Conservation (phyloP, 805 yeast species). For the Starmerella khaoyaiensis region DNA sequence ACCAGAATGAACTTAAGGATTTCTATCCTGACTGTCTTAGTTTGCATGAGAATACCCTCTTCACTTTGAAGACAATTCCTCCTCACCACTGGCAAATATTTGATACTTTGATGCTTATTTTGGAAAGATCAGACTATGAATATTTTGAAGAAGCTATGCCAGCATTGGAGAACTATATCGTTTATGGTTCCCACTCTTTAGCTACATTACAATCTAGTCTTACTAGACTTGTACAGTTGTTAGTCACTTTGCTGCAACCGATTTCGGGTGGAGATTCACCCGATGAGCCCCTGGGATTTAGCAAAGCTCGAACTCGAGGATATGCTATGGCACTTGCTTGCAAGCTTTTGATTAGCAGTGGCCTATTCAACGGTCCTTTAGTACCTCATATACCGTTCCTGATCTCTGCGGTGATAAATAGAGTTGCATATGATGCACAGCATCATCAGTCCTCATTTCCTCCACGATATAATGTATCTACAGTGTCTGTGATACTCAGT, state of each 20-base stretch:
- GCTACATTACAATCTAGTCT: constrained; percentile 31
- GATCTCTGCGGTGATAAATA: constrained; percentile 7
- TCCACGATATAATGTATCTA: constrained; percentile 34
- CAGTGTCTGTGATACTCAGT: constrained; percentile 52
- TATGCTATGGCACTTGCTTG: constrained; percentile 55
- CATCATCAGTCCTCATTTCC: constrained; percentile 17
- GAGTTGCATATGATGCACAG: constrained; percentile 13
- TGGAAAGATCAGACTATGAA: constrained; percentile 38
- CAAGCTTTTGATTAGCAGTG: constrained; percentile 39
- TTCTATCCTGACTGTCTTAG: constrained; percentile 68
- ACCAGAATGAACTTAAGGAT: constrained; percentile 54
- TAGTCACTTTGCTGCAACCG: constrained; percentile 35
- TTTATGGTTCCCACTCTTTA: constrained; percentile 43
- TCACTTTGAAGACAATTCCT: constrained; percentile 45
- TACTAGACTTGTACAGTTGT: constrained; percentile 36
- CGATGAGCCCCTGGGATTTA: constrained; percentile 30
- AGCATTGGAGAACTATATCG: constrained; percentile 59
- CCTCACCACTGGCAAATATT: constrained; percentile 67
- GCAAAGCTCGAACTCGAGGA: constrained; percentile 45
- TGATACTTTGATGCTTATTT: constrained; percentile 34
- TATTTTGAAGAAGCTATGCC: constrained; percentile 64
- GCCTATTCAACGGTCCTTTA: constrained; percentile 17
- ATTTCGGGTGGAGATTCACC: too few relatives aligned
- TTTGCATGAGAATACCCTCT: constrained; percentile 55
- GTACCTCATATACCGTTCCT: constrained; percentile 10